phyloP scores from a whole-genome alignment of 2,329 filamentous ascomycete species.

The Cytospora chrysosperma region DNA sequence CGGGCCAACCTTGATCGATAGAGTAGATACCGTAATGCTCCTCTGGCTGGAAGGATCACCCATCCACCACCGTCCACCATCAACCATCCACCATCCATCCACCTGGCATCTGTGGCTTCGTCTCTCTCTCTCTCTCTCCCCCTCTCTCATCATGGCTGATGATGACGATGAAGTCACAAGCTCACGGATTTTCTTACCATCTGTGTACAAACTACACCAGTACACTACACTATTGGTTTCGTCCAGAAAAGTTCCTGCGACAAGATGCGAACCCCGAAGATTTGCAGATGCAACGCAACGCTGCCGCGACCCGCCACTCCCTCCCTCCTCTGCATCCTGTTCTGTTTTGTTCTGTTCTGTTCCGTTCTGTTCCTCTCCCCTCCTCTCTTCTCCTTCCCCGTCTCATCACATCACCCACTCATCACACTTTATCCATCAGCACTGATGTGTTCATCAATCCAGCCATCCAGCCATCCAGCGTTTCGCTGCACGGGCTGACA shows the following conservation, averaged over 20 bases:
- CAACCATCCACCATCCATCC: no score
- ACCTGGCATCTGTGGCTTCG: no score
- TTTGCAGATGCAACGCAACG: conserved; percentile 20
- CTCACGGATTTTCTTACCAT: no score
- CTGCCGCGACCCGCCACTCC: conserved; percentile 9
- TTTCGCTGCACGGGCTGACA: conserved; percentile 5
- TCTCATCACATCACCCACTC: background rate
- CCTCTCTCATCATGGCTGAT: background rate
- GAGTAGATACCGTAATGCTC: background rate
- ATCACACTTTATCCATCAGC: background rate
- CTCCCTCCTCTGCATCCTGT: no score
- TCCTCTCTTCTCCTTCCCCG: conserved; percentile 8
- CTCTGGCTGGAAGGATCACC: background rate
- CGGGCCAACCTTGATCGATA: background rate
- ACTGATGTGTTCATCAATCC: background rate
- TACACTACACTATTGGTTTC: background rate
- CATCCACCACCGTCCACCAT: no score
- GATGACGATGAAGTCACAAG: background rate
- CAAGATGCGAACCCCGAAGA: conserved; percentile 12
- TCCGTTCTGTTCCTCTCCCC: background rate
- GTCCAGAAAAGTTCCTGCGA: conserved; percentile 15
- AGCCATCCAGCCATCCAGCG: no score
- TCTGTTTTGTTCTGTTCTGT: no score
- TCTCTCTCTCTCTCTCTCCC: no score
- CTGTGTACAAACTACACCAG: no score